Evolutionary conservation across 108 stramenopile genomes (phyloP).

Genomic region (Skeletonema potamos): DNA sequence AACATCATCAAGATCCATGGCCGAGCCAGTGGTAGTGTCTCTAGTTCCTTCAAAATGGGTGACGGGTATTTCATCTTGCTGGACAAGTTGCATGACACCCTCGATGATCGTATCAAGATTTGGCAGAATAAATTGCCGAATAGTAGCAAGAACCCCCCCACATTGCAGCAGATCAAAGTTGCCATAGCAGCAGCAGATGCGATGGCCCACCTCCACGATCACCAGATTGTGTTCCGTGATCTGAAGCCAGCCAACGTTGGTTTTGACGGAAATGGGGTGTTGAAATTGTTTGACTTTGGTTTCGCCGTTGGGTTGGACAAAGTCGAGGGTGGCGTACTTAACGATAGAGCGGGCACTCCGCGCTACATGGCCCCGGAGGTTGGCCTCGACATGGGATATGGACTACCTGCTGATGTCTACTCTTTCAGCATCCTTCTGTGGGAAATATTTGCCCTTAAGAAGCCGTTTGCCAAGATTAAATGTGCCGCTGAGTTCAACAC

Average conservation of each 20-base stretch:
- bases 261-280: constrained; percentile 44
- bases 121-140: not conserved
- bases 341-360: constrained; percentile 30
- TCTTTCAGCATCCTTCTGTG: constrained; percentile 67
- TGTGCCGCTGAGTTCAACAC: constrained; percentile 14
- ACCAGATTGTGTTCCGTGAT: constrained; percentile 71
- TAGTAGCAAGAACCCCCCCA: not conserved
- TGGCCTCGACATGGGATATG: constrained; percentile 23
- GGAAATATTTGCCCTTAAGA: constrained; percentile 63
- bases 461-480: constrained; percentile 56
- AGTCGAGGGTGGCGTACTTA: constrained; percentile 6
- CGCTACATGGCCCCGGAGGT: constrained; percentile 51
- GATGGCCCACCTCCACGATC: not conserved
- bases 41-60: constrained; percentile 1
- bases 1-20: constrained; percentile 42
- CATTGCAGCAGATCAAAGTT: constrained; percentile 12
- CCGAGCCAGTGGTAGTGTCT: constrained; percentile 24
- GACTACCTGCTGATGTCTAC: constrained; percentile 64
- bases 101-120: not conserved
- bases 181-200: not conserved
- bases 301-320: constrained; percentile 22
- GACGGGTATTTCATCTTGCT: constrained; percentile 7
- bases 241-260: constrained; percentile 79
- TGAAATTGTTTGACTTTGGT: constrained; percentile 87
- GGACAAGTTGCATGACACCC: not conserved